phyloP scores from a whole-genome alignment of 352 stramenopile species.

The Pythium sp. region DNA sequence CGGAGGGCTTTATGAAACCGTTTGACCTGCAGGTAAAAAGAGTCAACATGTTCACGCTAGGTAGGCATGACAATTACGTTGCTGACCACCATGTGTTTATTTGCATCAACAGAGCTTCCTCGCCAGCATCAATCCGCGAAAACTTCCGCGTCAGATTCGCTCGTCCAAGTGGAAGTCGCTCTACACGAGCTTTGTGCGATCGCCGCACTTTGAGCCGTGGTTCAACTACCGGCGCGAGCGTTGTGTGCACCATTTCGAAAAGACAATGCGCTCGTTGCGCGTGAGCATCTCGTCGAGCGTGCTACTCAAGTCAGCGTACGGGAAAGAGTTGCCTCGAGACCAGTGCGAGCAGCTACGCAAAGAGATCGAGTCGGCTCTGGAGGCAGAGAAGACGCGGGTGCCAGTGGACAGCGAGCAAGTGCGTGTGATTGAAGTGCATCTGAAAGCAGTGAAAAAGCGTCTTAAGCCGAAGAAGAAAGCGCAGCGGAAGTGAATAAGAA shows the following conservation, averaged over 20 bases:
- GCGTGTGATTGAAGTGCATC: constrained; percentile 40
- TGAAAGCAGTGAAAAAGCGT: constrained; percentile 43
- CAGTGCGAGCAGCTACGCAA: constrained; percentile 45
- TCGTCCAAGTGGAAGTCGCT: constrained; percentile 61
- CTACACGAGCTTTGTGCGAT: constrained; percentile 70
- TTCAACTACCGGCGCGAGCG: constrained; percentile 64
- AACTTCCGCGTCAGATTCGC: constrained; percentile 62
- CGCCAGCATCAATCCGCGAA: constrained; percentile 46
- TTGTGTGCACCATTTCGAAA: constrained; percentile 66
- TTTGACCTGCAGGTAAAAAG: constrained; percentile 46
- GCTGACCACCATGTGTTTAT: neutral
- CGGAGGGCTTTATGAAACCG: constrained; percentile 71
- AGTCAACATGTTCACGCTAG: neutral
- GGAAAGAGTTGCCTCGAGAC: constrained; percentile 38
- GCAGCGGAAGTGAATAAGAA: constrained; percentile 8
- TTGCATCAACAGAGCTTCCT: constrained; percentile 42
- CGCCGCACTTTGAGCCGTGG: constrained; percentile 75
- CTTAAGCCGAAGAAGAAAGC: constrained; percentile 16
- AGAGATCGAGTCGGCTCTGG: constrained; percentile 44
- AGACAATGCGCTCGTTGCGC: constrained; percentile 54
- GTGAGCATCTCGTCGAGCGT: constrained; percentile 33
- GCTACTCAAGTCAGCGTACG: constrained; percentile 41
- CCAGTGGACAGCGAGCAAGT: constrained; percentile 42
- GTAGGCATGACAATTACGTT: neutral
- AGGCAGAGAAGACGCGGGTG: constrained; percentile 28